A percentile compares a stretch with the other conserved stretches of the same genome.
phyloP scores from a whole-genome alignment of 805 yeast species.

The Lipomyces sp. region DNA sequence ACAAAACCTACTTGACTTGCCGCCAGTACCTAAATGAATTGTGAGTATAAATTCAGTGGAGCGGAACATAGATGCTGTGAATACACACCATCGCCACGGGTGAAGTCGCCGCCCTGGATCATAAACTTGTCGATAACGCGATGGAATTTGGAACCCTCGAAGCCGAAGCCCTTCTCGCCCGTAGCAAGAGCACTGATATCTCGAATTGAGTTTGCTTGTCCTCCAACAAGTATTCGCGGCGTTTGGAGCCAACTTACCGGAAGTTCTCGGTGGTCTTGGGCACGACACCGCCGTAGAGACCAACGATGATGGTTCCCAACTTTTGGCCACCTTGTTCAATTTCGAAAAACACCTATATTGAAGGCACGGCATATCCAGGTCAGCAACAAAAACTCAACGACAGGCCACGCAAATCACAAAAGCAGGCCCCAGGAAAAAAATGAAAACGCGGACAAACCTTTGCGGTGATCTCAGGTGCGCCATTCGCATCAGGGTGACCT shows the following conservation, averaged over 20 bases:
- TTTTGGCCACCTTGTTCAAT: conserved; percentile 71
- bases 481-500: conserved; percentile 11
- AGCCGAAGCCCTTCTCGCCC: conserved; percentile 72
- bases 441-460: conserved; percentile 31
- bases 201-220: no score
- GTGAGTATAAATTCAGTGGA: not conserved
- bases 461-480: conserved; percentile 35
- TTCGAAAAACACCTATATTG: conserved; percentile 71
- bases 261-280: conserved; percentile 90
- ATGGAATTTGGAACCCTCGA: conserved; percentile 65
- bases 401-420: not conserved
- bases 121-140: conserved; percentile 65
- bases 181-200: conserved; percentile 63
- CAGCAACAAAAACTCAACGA: not conserved
- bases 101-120: conserved; percentile 88
- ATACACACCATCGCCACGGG: conserved; percentile 40
- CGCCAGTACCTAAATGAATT: conserved; percentile 56
- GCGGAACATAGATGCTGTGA: not conserved
- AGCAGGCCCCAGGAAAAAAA: no score
- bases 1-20: conserved; percentile 41
- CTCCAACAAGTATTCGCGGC: no score
- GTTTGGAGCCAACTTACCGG: conserved; percentile 42
- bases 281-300: conserved; percentile 79
- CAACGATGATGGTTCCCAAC: conserved; percentile 81
- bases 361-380: not conserved